Base-by-base conservation (phyloP, 768 basidiomycete genomes). In the Clathrus columnatus region DNA sequence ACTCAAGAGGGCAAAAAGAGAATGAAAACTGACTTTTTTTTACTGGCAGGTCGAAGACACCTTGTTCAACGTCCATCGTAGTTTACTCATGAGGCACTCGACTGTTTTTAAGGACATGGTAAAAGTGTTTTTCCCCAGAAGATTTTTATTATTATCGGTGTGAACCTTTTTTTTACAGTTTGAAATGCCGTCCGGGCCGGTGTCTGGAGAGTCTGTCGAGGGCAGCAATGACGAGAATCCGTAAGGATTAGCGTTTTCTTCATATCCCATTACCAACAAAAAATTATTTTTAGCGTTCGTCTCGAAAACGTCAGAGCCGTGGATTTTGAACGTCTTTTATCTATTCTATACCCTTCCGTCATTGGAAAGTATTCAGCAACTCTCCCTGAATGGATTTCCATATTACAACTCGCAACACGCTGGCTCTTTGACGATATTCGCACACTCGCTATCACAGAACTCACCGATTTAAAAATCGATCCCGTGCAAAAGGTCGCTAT, bases 401-500 rank as follows among this genome's bases (percentile, higher is more conserved):
- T 78, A 11, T 65, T 77, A 28, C 68, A 70, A 17, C 70, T 76
- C 44, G 65, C 75, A 2, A 68, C 71, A 14, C 68, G 70, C 56
- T 73, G 68, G 49, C 61, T 67, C 28, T 72, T 74, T 58, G 67
- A 71, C 51, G 56, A 61, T 11, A 63, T 73, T 7, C 70, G 73
- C 16, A 50, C 65, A 14, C 61, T 63, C 51, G 72, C 73, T 0
- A 69, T 76, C 56, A 23, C 7, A 44, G 69, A 49, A 60, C 66
- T 87, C 57, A 59, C 58, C 0, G 74, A 80, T 44, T 74, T 84
- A 6, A 75, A 70, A 32, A 71, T 84, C 36, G 65, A 69, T 0
- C 72, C 75, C 1, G 71, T 84, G 0, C 73, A 80, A 1, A 80
- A 81, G 27, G 78, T 87, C 48, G 65, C 71, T 4, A 65, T 78